Evolutionary conservation across 331 rosid species (phyloP).

Genomic region (Spiraea crenata): DNA sequence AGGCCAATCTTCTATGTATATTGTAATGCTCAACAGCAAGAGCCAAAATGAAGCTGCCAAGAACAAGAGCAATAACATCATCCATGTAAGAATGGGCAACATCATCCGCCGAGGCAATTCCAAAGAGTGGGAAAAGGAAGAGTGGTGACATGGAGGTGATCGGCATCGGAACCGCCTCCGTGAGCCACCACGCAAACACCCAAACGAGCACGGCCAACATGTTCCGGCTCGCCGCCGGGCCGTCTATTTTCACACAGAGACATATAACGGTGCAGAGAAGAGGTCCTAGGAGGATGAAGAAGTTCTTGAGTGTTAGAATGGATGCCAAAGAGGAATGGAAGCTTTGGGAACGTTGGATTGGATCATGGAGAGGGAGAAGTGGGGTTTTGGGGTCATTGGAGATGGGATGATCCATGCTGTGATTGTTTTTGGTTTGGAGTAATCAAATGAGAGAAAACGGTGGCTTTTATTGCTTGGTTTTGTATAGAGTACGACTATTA

Average conservation of each 20-base stretch:
- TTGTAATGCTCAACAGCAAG: slow-evolving; percentile 90
- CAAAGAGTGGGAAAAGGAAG: slow-evolving; percentile 76
- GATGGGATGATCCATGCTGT: slow-evolving; percentile 15
- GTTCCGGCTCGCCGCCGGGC: slow-evolving; percentile 42
- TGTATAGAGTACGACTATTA: background rate
- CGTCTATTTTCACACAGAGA: slow-evolving; percentile 48
- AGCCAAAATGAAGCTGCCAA: slow-evolving; percentile 85
- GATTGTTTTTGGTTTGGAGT: slow-evolving; percentile 24
- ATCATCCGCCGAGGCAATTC: slow-evolving; percentile 59
- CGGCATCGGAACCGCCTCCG: slow-evolving; percentile 81
- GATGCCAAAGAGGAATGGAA: slow-evolving; percentile 24
- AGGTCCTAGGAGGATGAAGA: slow-evolving; percentile 56
- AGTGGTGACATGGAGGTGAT: slow-evolving; percentile 82
- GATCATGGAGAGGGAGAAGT: slow-evolving; percentile 51
- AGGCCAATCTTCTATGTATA: slow-evolving; percentile 76
- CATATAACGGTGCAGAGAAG: slow-evolving; percentile 41
- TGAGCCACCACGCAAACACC: slow-evolving; percentile 85
- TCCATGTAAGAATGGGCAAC: slow-evolving; percentile 84
- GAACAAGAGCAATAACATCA: slow-evolving; percentile 72
- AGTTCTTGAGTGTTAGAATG: slow-evolving; percentile 34
- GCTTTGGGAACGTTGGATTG: slow-evolving; percentile 22
- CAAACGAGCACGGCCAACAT: slow-evolving; percentile 76
- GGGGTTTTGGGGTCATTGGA: slow-evolving; percentile 50
- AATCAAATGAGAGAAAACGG: background rate
- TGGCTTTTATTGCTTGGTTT: background rate